Base-by-base conservation (phyloP, 225 moss, liverwort and hornwort species). In the Sphagnum contortum region DNA sequence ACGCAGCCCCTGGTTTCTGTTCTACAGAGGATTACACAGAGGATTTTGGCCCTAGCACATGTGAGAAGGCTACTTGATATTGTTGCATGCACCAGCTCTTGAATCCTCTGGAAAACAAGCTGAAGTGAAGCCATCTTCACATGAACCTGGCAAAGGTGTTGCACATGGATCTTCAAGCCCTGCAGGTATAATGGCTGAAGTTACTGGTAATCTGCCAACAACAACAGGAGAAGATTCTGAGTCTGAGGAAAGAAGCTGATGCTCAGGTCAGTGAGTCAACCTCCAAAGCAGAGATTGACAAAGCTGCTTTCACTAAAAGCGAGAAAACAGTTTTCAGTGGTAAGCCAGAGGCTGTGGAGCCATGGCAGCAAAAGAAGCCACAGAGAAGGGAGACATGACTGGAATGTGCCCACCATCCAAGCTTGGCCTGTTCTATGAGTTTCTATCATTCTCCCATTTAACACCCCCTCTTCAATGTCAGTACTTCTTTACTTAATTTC, bases 351-450 rank as follows among this genome's bases (percentile, higher is more conserved):
- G 86, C 86, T 4, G 83, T 80, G 61, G 86, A 8, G 86, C 86
- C 11, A 86, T 86, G 83, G 86, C 86, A 56, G 86, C 86, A 45
- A 86, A 86, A 64, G 86, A 86, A 61, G 86, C 86, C 5, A 83
- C 86, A 8, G 86, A 86, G 73, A 86, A 86, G 77, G 86, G 86
- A 4, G 86, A 86, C 62, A 86, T 86, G 83, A 80, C 86, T 54
- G 86, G 86, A 47, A 86, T 86, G 86, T 86, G 86, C 53, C 86
- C 86, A 44, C 86, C 86, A 48, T 86, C 86, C 5, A 86, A 86
- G 66, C 86, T 86, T 67, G 83, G 83, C 50, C 86, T 80, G 59
- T 86, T 86, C 13, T 86, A 83, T 56, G 86, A 86, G 57, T 86
- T 86, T 45, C 80, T 86, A 62, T 86, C 86, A 53, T 86, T 86